Conservation (phyloP, 768 basidiomycete genomes). For the Mycena pura region DNA sequence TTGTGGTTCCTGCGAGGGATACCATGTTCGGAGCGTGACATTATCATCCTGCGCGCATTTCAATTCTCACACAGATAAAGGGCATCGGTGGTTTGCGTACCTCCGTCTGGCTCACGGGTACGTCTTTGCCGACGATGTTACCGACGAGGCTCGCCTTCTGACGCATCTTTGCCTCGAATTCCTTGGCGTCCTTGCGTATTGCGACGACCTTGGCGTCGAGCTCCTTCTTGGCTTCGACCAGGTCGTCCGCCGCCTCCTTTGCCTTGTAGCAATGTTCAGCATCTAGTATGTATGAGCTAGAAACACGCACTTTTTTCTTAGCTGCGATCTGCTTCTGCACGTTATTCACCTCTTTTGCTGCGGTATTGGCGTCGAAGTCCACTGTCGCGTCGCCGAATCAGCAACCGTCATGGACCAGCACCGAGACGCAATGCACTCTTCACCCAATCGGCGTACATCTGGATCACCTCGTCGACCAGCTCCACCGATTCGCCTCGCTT, state of each 20-base stretch:
- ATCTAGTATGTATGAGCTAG: not conserved
- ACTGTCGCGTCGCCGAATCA: conserved; percentile 53
- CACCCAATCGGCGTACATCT: conserved; percentile 93
- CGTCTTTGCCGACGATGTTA: conserved; percentile 89
- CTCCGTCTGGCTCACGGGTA: conserved; percentile 88
- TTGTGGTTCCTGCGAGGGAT: conserved; percentile 77
- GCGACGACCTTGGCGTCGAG: conserved; percentile 82
- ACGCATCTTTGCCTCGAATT: conserved; percentile 80
- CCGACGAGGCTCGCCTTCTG: conserved; percentile 84
- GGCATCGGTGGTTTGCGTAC: conserved; percentile 46
- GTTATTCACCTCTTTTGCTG: conserved; percentile 84
- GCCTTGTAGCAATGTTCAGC: conserved; percentile 62
- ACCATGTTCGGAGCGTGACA: conserved; percentile 78
- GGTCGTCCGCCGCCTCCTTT: conserved; percentile 89
- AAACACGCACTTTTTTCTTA: conserved; percentile 81
- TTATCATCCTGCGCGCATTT: conserved; percentile 83
- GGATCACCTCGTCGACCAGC: conserved; percentile 92
- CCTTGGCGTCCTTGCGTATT: conserved; percentile 77
- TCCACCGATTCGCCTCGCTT: conserved; percentile 90
- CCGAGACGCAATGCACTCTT: conserved; percentile 68
- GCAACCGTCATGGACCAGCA: conserved; percentile 2
- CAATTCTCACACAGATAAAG: not conserved
- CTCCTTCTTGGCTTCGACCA: conserved; percentile 83
- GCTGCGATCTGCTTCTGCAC: conserved; percentile 93
- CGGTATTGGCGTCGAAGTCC: conserved; percentile 82